Percentiles rank a stretch among this genome's conserved stretches.
Evolutionary conservation across 805 yeast genomes (phyloP).

Genomic region (Zygotorulaspora florentina): DNA sequence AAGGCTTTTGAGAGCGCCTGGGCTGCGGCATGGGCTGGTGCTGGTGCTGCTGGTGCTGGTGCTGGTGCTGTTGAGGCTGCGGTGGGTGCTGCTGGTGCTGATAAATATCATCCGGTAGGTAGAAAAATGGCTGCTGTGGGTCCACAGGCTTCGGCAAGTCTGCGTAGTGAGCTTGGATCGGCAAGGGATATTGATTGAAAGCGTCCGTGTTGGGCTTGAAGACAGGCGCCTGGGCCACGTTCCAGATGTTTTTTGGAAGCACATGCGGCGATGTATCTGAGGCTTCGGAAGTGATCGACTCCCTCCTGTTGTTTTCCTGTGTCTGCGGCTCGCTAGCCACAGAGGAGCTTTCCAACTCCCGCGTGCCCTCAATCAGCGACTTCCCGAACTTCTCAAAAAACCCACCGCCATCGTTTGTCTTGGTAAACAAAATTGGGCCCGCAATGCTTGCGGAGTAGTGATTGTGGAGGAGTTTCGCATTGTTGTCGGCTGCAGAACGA

Average conservation of each 20-base stretch:
- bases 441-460: constrained; percentile 29
- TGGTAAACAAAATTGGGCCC: constrained; percentile 17
- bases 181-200: constrained; percentile 1
- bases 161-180: background rate
- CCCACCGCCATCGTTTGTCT: constrained; percentile 18
- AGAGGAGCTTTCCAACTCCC: constrained; percentile 26
- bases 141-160: background rate
- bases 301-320: constrained; percentile 5
- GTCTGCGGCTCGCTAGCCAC: background rate
- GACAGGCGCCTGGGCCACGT: constrained; percentile 27
- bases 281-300: constrained; percentile 6
- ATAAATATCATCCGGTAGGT: constrained; percentile 7
- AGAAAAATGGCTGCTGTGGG: constrained; percentile 8
- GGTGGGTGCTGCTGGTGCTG: constrained; percentile 6
- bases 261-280: constrained; percentile 1
- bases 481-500: background rate
- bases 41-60: background rate
- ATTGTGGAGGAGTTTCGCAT: constrained; percentile 1
- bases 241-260: constrained; percentile 25
- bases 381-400: constrained; percentile 36
- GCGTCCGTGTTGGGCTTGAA: constrained; percentile 23
- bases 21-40: constrained; percentile 1
- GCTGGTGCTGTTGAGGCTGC: constrained; percentile 1
- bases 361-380: constrained; percentile 34
- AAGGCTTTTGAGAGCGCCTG: constrained; percentile 1